Evolutionary conservation across 1,284 basidiomycete genomes (phyloP).

Genomic region (Schizopora paradoxa): DNA sequence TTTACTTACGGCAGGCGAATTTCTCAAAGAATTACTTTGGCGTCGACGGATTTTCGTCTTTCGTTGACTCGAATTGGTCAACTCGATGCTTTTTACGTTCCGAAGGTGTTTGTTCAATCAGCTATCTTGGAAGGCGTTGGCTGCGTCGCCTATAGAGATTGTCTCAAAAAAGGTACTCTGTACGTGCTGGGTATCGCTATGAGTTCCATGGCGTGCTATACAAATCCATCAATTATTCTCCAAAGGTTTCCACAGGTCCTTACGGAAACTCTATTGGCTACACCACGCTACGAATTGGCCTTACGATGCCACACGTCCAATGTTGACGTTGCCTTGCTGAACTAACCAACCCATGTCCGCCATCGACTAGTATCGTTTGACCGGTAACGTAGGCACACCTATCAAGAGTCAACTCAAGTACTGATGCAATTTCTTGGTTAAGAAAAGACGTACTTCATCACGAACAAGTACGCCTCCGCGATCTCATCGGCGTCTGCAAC

Average conservation of each 20-base stretch:
- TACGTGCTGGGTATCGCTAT: not conserved
- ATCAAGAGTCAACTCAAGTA: not conserved
- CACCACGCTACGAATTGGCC: no score
- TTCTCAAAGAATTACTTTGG: no score
- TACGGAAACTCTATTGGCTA: no score
- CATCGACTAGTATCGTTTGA: slow-evolving; percentile 21
- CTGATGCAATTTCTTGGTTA: not conserved
- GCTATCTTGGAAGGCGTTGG: no score
- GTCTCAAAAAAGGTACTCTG: slow-evolving; percentile 2
- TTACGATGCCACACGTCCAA: no score
- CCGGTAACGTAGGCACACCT: slow-evolving; percentile 23
- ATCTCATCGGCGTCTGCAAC: slow-evolving; percentile 3
- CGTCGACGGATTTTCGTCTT: no score
- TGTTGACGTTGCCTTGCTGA: no score
- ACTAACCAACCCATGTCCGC: slow-evolving; percentile 13
- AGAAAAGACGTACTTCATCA: slow-evolving; percentile 3
- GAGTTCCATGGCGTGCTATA: not conserved
- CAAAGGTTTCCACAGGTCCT: not conserved
- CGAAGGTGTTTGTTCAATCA: no score
- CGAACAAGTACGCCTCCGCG: slow-evolving; percentile 6
- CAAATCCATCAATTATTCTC: not conserved
- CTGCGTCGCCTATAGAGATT: no score
- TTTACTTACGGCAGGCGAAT: no score
- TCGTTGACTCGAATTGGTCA: no score
- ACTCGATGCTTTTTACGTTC: no score